phyloP scores from a whole-genome alignment of 441 rosid genomes.

The Adansonia grandidieri region DNA sequence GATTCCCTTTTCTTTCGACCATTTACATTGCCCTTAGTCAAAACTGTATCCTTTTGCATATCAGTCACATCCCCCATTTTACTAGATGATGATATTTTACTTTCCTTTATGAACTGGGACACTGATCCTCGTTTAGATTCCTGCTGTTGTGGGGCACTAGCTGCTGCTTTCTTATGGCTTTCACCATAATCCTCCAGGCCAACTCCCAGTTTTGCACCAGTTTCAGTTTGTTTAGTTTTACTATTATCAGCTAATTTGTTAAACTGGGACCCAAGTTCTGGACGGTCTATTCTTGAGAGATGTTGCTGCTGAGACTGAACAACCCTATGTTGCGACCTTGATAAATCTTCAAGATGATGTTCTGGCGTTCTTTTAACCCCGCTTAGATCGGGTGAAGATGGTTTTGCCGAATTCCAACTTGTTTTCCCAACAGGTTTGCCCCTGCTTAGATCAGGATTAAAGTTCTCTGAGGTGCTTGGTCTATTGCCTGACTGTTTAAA shows the following conservation, averaged over 20 bases:
- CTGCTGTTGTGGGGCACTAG: slow-evolving; percentile 41
- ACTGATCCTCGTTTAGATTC: slow-evolving; percentile 58
- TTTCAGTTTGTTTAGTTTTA: slow-evolving; percentile 59
- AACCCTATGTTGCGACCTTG: slow-evolving; percentile 46
- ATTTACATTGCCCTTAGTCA: slow-evolving; percentile 48
- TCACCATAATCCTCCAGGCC: slow-evolving; percentile 73
- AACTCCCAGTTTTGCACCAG: slow-evolving; percentile 47
- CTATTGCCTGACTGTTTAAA: slow-evolving; percentile 60
- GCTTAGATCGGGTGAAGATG: slow-evolving; percentile 49
- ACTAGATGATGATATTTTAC: slow-evolving; percentile 49
- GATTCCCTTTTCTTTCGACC: slow-evolving; percentile 54
- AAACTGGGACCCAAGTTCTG: slow-evolving; percentile 53
- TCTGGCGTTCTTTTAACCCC: slow-evolving; percentile 58
- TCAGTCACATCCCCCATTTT: slow-evolving; percentile 39
- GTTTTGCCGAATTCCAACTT: slow-evolving; percentile 53
- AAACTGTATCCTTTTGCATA: slow-evolving; percentile 51
- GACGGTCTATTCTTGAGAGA: slow-evolving; percentile 45
- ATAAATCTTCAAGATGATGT: slow-evolving; percentile 51
- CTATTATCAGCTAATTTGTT: slow-evolving; percentile 51
- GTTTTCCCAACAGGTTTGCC: slow-evolving; percentile 62
- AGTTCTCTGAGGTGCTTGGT: slow-evolving; percentile 60
- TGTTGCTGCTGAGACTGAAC: slow-evolving; percentile 57
- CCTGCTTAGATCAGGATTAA: slow-evolving; percentile 52
- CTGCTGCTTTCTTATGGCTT: slow-evolving; percentile 59
- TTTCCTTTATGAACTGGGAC: slow-evolving; percentile 54